Percentiles rank a stretch among this genome's conserved stretches.
Evolutionary conservation across 139 green algal species (phyloP).

Genomic region (Tetradesmus obliquus): DNA sequence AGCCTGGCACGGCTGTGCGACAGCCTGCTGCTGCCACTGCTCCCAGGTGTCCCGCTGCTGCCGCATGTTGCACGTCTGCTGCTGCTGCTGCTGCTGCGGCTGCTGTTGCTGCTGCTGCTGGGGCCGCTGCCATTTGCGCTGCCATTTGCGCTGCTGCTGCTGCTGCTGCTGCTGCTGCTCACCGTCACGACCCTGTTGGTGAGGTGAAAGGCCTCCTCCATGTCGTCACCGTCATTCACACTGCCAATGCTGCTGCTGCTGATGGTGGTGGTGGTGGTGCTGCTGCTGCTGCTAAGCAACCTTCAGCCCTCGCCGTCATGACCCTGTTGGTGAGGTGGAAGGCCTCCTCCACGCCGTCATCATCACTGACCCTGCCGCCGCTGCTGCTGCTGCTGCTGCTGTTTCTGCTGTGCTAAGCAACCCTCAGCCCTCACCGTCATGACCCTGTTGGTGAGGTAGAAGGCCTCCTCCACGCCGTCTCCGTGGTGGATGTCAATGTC

Average conservation of each 20-base stretch:
- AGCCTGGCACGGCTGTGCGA: not conserved
- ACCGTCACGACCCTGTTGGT: slow-evolving; percentile 97
- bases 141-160: too few species aligned
- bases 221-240: slow-evolving; percentile 89
- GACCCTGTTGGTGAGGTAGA: slow-evolving; percentile 98
- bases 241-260: too few species aligned
- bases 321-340: slow-evolving; percentile 98
- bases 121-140: slow-evolving; percentile 80
- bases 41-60: not conserved
- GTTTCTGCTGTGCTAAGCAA: not conserved
- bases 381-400: not conserved
- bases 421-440: slow-evolving; percentile 80
- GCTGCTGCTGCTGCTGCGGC: not conserved
- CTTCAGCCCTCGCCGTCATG: slow-evolving; percentile 79
- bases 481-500: slow-evolving; percentile 99
- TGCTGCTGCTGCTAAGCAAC: not conserved
- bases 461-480: slow-evolving; percentile 99
- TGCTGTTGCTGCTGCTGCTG: too few species aligned
- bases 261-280: not conserved
- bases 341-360: slow-evolving; percentile 99
- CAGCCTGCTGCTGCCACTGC: not conserved
- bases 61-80: not conserved
- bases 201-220: slow-evolving; percentile 99
- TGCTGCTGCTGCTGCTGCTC: not conserved
- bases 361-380: slow-evolving; percentile 56